phyloP scores from a whole-genome alignment of 345 rosid species.

The Salix arbutifolia region DNA sequence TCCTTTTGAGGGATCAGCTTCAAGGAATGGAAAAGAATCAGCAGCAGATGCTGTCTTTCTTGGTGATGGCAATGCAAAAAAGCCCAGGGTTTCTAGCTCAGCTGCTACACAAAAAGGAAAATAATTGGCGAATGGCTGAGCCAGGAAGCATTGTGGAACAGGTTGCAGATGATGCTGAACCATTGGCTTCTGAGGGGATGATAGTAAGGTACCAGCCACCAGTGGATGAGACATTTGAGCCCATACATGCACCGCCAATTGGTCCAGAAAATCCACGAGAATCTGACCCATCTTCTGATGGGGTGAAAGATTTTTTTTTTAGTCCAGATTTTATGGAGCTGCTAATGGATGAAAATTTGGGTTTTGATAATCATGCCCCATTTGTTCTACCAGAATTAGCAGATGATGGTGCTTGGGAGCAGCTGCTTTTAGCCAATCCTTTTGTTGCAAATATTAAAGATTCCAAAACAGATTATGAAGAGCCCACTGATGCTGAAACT shows the following conservation, averaged over 20 bases:
- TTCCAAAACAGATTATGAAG: slow-evolving; percentile 32
- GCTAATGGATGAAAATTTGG: slow-evolving; percentile 56
- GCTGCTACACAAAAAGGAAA: slow-evolving; percentile 73
- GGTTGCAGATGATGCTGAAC: slow-evolving; percentile 41
- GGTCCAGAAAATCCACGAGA: slow-evolving; percentile 24
- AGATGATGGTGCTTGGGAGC: slow-evolving; percentile 76
- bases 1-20: slow-evolving; percentile 56
- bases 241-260: slow-evolving; percentile 19
- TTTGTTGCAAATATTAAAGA: slow-evolving; percentile 31
- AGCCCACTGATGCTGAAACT: slow-evolving; percentile 13
- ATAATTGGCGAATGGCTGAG: slow-evolving; percentile 56
- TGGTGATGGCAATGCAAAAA: slow-evolving; percentile 90
- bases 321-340: slow-evolving; percentile 59
- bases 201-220: slow-evolving; percentile 67
- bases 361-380: slow-evolving; percentile 44
- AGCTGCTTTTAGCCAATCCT: slow-evolving; percentile 53
- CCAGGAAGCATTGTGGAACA: slow-evolving; percentile 51
- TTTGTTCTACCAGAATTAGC: slow-evolving; percentile 58
- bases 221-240: slow-evolving; percentile 35
- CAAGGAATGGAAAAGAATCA: slow-evolving; percentile 93
- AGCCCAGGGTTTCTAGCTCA: slow-evolving; percentile 71
- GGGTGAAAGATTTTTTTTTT: slow-evolving; percentile 50
- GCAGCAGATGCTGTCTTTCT: slow-evolving; percentile 90
- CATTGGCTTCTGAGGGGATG: slow-evolving; percentile 46
- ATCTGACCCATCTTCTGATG: slow-evolving; percentile 33